Evolutionary conservation across 805 yeast genomes (phyloP).

Genomic region (Pichia deserticola): DNA sequence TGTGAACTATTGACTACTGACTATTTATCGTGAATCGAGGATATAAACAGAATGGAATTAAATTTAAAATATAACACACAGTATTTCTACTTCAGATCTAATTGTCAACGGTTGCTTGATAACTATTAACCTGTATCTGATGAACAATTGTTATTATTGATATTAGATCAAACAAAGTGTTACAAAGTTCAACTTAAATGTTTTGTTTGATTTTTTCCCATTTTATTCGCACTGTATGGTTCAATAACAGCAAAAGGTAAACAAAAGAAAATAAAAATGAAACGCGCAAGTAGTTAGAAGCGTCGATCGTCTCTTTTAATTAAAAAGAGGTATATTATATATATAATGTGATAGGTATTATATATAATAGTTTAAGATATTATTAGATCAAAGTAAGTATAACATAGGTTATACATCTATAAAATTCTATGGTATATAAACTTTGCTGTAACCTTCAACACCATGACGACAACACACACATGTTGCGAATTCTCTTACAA

Average conservation of each 20-base stretch:
- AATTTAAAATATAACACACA: too few relatives aligned
- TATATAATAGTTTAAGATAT: too few relatives aligned
- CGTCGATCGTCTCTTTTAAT: too few relatives aligned
- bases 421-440: slow-evolving; percentile 45
- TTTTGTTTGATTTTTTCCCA: slow-evolving; percentile 7
- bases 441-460: slow-evolving; percentile 60
- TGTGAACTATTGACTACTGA: neutral
- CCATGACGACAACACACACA: slow-evolving; percentile 80
- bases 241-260: neutral
- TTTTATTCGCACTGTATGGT: neutral
- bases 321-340: too few relatives aligned
- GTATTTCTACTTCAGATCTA: too few relatives aligned
- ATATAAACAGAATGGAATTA: neutral
- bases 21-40: too few relatives aligned
- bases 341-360: too few relatives aligned
- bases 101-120: too few relatives aligned
- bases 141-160: too few relatives aligned
- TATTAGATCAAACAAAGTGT: neutral
- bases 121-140: too few relatives aligned
- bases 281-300: neutral
- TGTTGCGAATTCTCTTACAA: slow-evolving; percentile 61
- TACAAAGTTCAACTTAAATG: neutral
- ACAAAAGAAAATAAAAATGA: slow-evolving; percentile 1
- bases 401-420: too few relatives aligned
- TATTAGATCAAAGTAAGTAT: too few relatives aligned